Conservation (phyloP, 768 basidiomycete genomes). For the Pleurotus eryngii region DNA sequence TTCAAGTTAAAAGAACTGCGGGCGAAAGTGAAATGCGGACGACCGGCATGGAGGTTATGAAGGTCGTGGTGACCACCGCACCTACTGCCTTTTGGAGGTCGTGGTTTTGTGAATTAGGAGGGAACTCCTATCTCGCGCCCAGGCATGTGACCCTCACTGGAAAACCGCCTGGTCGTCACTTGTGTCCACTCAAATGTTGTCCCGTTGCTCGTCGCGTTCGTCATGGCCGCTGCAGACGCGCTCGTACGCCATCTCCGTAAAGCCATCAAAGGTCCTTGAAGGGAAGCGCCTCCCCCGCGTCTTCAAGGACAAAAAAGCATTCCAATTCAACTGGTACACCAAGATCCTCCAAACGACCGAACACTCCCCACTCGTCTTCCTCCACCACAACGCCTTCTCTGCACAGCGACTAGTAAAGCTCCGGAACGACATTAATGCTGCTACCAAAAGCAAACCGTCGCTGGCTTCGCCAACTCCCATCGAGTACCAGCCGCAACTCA, state of each 20-base stretch:
- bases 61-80: too few species aligned
- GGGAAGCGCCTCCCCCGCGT: conserved; percentile 59
- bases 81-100: too few species aligned
- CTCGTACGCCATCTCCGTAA: conserved; percentile 56
- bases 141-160: neutral
- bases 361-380: conserved; percentile 67
- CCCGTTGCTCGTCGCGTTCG: conserved; percentile 26
- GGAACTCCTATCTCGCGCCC: neutral
- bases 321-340: conserved; percentile 77
- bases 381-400: conserved; percentile 74
- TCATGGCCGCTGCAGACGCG: conserved; percentile 28
- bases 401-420: conserved; percentile 65
- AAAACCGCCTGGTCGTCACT: neutral
- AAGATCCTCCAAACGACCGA: conserved; percentile 59
- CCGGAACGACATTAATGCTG: conserved; percentile 61
- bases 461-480: conserved; percentile 21
- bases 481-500: conserved; percentile 48
- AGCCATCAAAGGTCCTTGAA: conserved; percentile 46
- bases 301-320: conserved; percentile 77
- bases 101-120: too few species aligned
- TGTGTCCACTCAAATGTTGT: neutral
- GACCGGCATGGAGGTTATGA: too few species aligned
- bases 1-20: too few species aligned
- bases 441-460: conserved; percentile 31
- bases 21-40: too few species aligned